Conservation (phyloP, 192 early-diverging fungal genomes). For the Pilaira anomala region DNA sequence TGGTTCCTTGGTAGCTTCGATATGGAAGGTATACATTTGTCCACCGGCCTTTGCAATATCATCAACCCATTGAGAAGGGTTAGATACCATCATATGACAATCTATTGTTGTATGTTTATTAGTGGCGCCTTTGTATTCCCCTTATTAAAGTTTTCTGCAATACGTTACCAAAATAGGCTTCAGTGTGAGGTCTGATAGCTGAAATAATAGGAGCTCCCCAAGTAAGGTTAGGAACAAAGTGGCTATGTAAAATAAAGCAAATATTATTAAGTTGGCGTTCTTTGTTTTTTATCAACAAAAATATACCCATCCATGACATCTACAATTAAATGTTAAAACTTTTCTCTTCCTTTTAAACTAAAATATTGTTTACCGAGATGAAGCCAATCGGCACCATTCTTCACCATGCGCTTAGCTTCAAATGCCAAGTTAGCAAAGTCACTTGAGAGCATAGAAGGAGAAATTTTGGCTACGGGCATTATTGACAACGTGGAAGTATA, state of each 20-base stretch:
- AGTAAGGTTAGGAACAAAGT: slow-evolving; percentile 97
- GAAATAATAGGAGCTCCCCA: slow-evolving; percentile 92
- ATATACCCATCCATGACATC: slow-evolving; percentile 92
- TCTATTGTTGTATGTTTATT: slow-evolving; percentile 26
- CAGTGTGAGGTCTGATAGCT: slow-evolving; percentile 78
- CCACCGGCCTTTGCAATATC: slow-evolving; percentile 93
- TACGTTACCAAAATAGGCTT: slow-evolving; percentile 77
- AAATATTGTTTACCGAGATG: slow-evolving; percentile 64
- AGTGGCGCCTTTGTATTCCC: not conserved
- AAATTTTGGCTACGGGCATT: slow-evolving; percentile 79
- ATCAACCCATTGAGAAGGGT: slow-evolving; percentile 79
- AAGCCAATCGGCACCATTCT: slow-evolving; percentile 88
- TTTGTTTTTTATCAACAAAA: not conserved
- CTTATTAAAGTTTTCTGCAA: not conserved
- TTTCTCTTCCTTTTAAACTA: too few species aligned
- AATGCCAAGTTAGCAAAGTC: slow-evolving; percentile 85
- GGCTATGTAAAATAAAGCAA: slow-evolving; percentile 45
- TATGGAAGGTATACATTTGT: slow-evolving; percentile 86
- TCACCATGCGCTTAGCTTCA: slow-evolving; percentile 86
- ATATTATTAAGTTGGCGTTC: too few species aligned
- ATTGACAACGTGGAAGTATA: too few species aligned
- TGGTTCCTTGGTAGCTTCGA: slow-evolving; percentile 81
- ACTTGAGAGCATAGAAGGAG: slow-evolving; percentile 86
- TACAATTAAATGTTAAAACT: slow-evolving; percentile 29
- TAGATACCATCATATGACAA: slow-evolving; percentile 64